These are phyloP conservation scores for Stachybotrys chartarum DNA, from an alignment of 2,329 filamentous ascomycete species.

Conservation along the genomic window DNA sequence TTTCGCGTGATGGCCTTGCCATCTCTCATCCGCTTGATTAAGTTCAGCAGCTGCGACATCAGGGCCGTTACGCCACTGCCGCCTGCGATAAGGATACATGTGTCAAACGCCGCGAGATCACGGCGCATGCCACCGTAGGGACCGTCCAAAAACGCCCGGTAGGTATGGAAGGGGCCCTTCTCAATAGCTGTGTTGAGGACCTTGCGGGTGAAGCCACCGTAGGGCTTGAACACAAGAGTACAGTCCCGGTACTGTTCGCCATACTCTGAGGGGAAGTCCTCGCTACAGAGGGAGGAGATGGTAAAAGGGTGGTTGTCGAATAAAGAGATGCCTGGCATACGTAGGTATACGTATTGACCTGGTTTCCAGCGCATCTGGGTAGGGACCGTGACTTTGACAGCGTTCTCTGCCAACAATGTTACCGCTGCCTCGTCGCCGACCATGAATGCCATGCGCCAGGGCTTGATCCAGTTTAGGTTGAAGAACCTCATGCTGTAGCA, in stretches of 20 bases:
- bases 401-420: conserved; percentile 83
- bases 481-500: conserved; percentile 71
- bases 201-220: conserved; percentile 80
- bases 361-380: conserved; percentile 90
- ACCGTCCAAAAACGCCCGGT: conserved; percentile 85
- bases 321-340: conserved; percentile 86
- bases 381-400: conserved; percentile 91
- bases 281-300: conserved; percentile 83
- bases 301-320: conserved; percentile 96
- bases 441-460: conserved; percentile 71
- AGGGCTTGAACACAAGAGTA: conserved; percentile 85
- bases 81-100: conserved; percentile 85
- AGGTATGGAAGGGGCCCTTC: conserved; percentile 85
- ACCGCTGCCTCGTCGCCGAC: conserved; percentile 89
- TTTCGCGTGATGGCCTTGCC: conserved; percentile 88
- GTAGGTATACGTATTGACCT: conserved; percentile 89
- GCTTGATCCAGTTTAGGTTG: conserved; percentile 85
- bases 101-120: conserved; percentile 85
- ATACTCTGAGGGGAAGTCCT: conserved; percentile 88
- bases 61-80: conserved; percentile 92
- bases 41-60: conserved; percentile 80
- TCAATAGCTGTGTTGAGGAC: conserved; percentile 77
- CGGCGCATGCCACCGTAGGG: conserved; percentile 93
- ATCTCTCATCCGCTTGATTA: conserved; percentile 96
- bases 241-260: conserved; percentile 84